These are phyloP conservation scores for Clavariopsis aquatica DNA, from an alignment of 495 filamentous ascomycete genomes.

Conservation along the genomic window DNA sequence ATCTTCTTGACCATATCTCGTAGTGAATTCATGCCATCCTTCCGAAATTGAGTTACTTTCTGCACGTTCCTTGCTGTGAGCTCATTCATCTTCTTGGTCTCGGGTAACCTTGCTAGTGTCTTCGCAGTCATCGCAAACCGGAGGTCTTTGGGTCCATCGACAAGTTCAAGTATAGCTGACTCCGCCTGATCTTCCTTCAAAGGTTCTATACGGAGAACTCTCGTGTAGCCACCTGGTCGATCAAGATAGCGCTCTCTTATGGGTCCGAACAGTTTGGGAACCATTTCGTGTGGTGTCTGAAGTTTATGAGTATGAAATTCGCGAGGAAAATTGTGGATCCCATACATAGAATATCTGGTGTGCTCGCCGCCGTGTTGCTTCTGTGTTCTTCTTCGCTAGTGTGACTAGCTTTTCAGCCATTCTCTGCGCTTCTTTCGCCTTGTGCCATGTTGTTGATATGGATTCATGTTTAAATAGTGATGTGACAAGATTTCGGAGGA, in stretches of 20 bases:
- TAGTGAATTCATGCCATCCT: constrained; percentile 64
- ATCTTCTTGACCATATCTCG: constrained; percentile 68
- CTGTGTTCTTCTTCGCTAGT: constrained; percentile 84
- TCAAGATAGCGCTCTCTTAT: constrained; percentile 75
- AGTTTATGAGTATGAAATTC: constrained; percentile 3
- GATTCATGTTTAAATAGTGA: constrained; percentile 91
- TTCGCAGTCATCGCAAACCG: constrained; percentile 89
- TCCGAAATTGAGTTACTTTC: constrained; percentile 82
- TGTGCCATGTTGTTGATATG: constrained; percentile 91
- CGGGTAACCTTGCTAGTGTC: constrained; percentile 65
- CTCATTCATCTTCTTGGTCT: constrained; percentile 54
- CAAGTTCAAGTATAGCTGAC: constrained; percentile 90
- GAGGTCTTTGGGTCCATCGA: constrained; percentile 93
- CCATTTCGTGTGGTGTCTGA: constrained; percentile 45
- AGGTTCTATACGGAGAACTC: constrained; percentile 83
- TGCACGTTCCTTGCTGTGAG: constrained; percentile 73
- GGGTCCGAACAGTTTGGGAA: constrained; percentile 86
- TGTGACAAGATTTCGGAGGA: constrained; percentile 94
- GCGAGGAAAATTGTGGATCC: neutral
- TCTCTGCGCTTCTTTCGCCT: constrained; percentile 94
- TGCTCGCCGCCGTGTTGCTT: constrained; percentile 67
- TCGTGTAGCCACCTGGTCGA: constrained; percentile 92
- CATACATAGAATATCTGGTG: constrained; percentile 80
- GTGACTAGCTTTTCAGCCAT: constrained; percentile 93
- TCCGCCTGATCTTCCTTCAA: constrained; percentile 73